phyloP scores from a whole-genome alignment of 169 alveolate genomes.

The Plasmodium fragile region DNA sequence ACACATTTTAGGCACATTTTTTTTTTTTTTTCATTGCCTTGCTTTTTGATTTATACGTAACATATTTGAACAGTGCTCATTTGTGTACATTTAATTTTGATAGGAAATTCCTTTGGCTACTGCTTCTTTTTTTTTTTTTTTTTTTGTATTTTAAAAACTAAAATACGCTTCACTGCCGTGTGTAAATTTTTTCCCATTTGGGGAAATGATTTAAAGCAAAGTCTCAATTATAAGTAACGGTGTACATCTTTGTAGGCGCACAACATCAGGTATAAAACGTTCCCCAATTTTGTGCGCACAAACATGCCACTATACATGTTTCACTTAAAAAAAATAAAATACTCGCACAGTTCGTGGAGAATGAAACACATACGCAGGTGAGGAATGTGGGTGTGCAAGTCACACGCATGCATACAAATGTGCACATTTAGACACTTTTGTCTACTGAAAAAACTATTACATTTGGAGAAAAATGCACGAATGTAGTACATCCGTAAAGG shows the following conservation, averaged over 20 bases:
- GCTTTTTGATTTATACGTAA: background rate
- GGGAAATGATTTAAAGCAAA: background rate
- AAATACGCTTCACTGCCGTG: constrained; percentile 9
- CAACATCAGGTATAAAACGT: background rate
- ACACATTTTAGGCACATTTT: background rate
- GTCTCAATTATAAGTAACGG: background rate
- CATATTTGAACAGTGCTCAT: constrained; percentile 2
- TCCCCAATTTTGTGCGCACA: background rate
- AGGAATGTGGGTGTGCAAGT: background rate
- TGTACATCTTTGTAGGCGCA: background rate
- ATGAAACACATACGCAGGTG: background rate
- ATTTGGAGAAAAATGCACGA: background rate
- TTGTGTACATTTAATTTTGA: background rate
- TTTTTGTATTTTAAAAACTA: constrained; percentile 21
- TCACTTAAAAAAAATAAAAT: background rate
- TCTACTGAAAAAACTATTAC: background rate
- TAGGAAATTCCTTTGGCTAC: background rate
- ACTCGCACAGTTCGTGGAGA: background rate
- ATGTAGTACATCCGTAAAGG: background rate
- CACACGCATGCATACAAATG: constrained; percentile 1
- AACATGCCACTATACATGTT: background rate
- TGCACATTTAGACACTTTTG: background rate
- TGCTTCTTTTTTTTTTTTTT: background rate
- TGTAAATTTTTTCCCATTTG: background rate
- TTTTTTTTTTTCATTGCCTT: background rate